Base-by-base conservation (phyloP, 768 basidiomycete genomes). In the Ephemerocybe angulata region DNA sequence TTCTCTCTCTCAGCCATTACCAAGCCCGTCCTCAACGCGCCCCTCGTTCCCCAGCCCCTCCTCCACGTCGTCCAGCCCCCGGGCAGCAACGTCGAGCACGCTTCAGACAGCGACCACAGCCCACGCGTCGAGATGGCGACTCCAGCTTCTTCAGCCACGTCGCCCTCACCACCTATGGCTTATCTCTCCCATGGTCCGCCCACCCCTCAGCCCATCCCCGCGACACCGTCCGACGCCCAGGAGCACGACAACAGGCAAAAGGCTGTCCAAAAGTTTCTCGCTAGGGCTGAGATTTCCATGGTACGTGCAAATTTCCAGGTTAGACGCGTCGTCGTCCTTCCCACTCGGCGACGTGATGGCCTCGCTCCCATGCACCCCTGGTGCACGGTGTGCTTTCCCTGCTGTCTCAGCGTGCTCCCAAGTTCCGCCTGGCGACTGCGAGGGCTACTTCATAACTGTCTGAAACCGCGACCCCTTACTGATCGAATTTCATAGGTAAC, bases 131-230 rank as follows among this genome's bases (percentile, higher is more conserved):
- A n/a, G 60, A 91, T 90, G 89, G 84, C 87, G 64, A 86, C 88
- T 35, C 87, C 90, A 54, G 83, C 87, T 58, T 90, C 88, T 62
- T 88, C 88, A 58, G 80, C 87, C 63, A 91, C 90, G 67, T 90
- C 89, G 55, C 84, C 86, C 64, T 92, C 90, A 48, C 90, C 90
- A 24, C 85, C 85, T 59, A 76, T 85, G 67, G 70, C 80, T 66
- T 87, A 81, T 75, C 74, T 83, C 55, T 77, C 78, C 55, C 78
- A 71, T 68, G 69, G 71, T 43, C 63, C 72, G 52, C 69, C 71
- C 28, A 61, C 75, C 61, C 70, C 75, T 63, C 70, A 74, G 61
- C 56, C 74, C 46, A 50, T 70, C 35, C 56, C 67, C 56, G 61
- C 73, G 44, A 53, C 68, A 38, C 53, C 67, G 33, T 67, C 69